These are phyloP conservation scores for Cutaneotrichosporon spelunceum DNA, from an alignment of 1,284 basidiomycete genomes.

Conservation along the genomic window DNA sequence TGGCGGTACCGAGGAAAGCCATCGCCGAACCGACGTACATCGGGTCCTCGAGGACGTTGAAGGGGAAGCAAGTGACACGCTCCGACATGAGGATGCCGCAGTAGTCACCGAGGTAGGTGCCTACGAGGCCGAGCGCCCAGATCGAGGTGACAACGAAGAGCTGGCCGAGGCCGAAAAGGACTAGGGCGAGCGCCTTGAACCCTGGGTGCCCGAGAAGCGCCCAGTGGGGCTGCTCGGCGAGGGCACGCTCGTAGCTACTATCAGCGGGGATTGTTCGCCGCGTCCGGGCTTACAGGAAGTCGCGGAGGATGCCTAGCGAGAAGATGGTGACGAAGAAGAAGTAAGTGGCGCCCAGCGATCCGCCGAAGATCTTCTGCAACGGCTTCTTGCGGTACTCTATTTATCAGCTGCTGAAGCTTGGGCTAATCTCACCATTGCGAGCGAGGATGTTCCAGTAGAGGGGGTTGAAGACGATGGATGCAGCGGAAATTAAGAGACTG, in stretches of 20 bases:
- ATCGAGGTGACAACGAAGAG: constrained; percentile 82
- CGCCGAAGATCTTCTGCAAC: constrained; percentile 74
- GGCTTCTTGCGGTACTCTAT: constrained; percentile 83
- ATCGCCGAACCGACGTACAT: constrained; percentile 94
- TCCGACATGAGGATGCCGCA: constrained; percentile 98
- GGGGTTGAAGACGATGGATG: constrained; percentile 79
- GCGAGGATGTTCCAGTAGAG: constrained; percentile 94
- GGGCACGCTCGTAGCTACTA: constrained; percentile 41
- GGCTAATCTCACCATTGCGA: constrained; percentile 65
- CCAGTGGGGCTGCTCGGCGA: constrained; percentile 42
- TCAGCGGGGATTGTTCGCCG: background rate
- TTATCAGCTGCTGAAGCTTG: background rate
- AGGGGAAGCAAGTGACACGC: constrained; percentile 75
- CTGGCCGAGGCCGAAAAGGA: constrained; percentile 70
- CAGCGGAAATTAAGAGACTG: constrained; percentile 64
- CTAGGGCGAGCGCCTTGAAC: constrained; percentile 61
- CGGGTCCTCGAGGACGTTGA: constrained; percentile 87
- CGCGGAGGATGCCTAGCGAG: constrained; percentile 76
- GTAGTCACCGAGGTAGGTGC: constrained; percentile 91
- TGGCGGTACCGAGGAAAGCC: constrained; percentile 75
- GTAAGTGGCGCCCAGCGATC: constrained; percentile 76
- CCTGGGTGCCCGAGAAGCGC: constrained; percentile 58
- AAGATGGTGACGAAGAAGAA: constrained; percentile 89
- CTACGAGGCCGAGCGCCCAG: constrained; percentile 83
- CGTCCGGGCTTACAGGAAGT: constrained; percentile 65